Conservation (phyloP, 2,329 filamentous ascomycete species). For the Fusarium sp. region DNA sequence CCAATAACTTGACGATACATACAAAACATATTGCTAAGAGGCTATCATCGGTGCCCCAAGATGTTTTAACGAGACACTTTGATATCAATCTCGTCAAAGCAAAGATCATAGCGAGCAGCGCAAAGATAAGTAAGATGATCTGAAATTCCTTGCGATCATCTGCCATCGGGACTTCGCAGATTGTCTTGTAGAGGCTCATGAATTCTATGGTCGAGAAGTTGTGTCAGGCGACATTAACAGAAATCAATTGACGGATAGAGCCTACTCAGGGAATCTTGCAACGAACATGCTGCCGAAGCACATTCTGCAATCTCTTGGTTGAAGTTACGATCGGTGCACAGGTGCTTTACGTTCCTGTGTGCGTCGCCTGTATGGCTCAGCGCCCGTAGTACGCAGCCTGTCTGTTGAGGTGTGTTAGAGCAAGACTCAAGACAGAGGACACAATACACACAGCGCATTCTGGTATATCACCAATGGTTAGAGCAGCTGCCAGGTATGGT, state of each 20-base stretch:
- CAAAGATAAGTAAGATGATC: background rate
- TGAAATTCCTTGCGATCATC: conserved; percentile 1
- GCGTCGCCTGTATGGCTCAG: background rate
- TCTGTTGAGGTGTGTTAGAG: background rate
- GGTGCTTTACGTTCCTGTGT: background rate
- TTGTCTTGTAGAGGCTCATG: background rate
- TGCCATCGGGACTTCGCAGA: background rate
- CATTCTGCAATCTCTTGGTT: background rate
- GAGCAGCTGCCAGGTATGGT: background rate
- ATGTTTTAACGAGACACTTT: background rate
- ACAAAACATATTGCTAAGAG: conserved; percentile 5
- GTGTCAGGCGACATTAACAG: background rate
- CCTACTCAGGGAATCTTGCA: background rate
- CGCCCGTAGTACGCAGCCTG: background rate
- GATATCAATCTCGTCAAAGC: background rate
- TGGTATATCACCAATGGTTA: background rate
- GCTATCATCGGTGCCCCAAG: conserved; percentile 10
- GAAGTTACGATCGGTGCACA: background rate
- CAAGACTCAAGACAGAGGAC: too few species aligned
- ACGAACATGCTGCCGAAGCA: background rate
- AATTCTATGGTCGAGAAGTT: background rate
- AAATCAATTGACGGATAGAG: background rate
- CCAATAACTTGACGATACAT: background rate
- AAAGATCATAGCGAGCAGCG: background rate
- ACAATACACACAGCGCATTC: conserved; percentile 9